Evolutionary conservation across 1,139 yeast genomes (phyloP).

Genomic region (Pichia kudriavzevii): DNA sequence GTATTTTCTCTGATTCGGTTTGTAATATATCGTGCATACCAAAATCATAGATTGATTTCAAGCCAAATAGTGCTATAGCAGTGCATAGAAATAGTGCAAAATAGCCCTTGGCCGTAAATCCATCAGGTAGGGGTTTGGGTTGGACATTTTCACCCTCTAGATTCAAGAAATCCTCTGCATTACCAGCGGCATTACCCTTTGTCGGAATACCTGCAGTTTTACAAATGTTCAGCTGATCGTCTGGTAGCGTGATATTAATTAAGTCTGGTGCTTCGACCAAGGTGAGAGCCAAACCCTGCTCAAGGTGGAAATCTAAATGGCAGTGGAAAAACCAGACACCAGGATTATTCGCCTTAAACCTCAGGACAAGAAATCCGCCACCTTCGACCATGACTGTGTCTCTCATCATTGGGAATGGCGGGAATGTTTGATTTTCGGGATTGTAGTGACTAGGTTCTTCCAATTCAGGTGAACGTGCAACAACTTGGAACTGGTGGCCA

Average conservation of each 20-base stretch:
- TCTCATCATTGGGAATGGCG: conserved; percentile 54
- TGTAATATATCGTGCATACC: conserved; percentile 55
- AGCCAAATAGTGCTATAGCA: conserved; percentile 51
- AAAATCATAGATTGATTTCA: conserved; percentile 46
- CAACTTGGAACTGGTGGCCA: conserved; percentile 67
- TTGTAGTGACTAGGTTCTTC: conserved; percentile 49
- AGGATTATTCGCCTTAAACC: conserved; percentile 72
- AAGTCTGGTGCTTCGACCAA: conserved; percentile 58
- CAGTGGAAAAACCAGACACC: conserved; percentile 84
- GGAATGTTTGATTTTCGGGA: conserved; percentile 40
- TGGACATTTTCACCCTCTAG: conserved; percentile 53
- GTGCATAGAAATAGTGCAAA: conserved; percentile 53
- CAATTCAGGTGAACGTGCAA: conserved; percentile 46
- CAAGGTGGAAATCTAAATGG: conserved; percentile 76
- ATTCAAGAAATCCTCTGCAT: conserved; percentile 43
- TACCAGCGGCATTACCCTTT: conserved; percentile 69
- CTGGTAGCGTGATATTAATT: conserved; percentile 33
- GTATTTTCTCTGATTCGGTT: conserved; percentile 31
- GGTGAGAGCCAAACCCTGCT: conserved; percentile 65
- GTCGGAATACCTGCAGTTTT: conserved; percentile 35
- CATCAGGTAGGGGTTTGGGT: conserved; percentile 50
- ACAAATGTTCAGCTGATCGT: conserved; percentile 44
- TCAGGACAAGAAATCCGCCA: conserved; percentile 55
- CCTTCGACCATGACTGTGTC: conserved; percentile 61
- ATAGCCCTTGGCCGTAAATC: conserved; percentile 64